Evolutionary conservation across 2,329 filamentous ascomycete genomes (phyloP).

Genomic region (Sphaceloma murrayae): DNA sequence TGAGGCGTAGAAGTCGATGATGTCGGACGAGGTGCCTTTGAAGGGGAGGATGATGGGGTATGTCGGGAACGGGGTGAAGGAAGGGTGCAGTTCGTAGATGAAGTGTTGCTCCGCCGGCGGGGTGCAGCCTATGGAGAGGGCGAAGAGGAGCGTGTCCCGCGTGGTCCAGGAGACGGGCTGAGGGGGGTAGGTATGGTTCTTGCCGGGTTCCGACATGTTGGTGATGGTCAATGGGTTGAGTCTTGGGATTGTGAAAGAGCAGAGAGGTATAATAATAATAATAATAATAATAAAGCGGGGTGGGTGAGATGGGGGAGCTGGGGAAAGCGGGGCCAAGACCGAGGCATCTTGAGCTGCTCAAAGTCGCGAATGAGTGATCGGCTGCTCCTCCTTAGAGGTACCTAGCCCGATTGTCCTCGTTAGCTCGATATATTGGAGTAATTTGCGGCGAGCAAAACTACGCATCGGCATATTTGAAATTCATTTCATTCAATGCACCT

Average conservation of each 20-base stretch:
- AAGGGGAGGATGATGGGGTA: constrained; percentile 78
- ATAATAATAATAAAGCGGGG: too few relatives aligned
- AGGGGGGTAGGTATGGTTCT: constrained; percentile 70
- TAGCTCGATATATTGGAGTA: too few relatives aligned
- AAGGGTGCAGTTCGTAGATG: constrained; percentile 80
- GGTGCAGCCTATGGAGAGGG: constrained; percentile 75
- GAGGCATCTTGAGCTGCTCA: too few relatives aligned
- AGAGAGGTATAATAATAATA: too few relatives aligned
- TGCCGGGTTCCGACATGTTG: constrained; percentile 37
- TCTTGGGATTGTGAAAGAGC: too few relatives aligned
- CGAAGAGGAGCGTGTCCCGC: constrained; percentile 82
- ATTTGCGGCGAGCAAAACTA: too few relatives aligned
- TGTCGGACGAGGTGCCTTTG: constrained; percentile 66
- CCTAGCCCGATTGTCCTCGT: too few relatives aligned
- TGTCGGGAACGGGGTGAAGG: constrained; percentile 81
- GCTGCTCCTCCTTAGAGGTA: too few relatives aligned
- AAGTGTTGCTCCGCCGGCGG: constrained; percentile 77
- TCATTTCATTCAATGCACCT: neutral
- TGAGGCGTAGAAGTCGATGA: constrained; percentile 73
- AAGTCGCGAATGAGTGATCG: too few relatives aligned
- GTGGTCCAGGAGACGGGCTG: constrained; percentile 74
- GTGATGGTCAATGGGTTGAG: neutral
- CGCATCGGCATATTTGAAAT: too few relatives aligned
- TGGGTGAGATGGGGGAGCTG: too few relatives aligned
- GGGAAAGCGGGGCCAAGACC: too few relatives aligned